Base-by-base conservation (phyloP, 1,284 basidiomycete genomes). In the Anthracocystis panici-leucophaei region DNA sequence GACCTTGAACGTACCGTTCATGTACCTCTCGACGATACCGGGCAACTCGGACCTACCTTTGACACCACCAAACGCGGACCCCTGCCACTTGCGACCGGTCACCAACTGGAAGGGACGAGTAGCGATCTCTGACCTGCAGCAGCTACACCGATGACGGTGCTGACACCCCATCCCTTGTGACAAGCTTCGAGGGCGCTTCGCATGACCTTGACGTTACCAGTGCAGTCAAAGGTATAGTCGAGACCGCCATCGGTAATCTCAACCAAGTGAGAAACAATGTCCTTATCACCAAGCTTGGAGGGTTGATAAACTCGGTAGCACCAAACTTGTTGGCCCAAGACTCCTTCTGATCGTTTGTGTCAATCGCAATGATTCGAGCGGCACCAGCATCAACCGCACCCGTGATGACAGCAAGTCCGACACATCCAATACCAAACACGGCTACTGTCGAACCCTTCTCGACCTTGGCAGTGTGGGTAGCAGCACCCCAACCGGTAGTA, bases 31-130 rank as follows among this genome's bases (percentile, higher is more conserved):
- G 6, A 82, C 78, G 29, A 84, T 50, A 25, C 81, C 83, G 6
- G 82, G 81, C 58, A 80, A 66, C 87, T 98, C 95, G 41, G 95
- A 94, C 65, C 96, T 91, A 46, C 96, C 97, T 88, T 98, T 99
- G 77, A 99, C 95, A 72, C 97, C 97, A 76, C 97, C 97, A 81
- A 99, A 99, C 0, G 97, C 97, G 46, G 90, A 89, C 49, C 97
- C 97, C 83, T 95, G 92, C 96, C 97, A 98, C 62, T 91, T 92
- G 94, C 97, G 91, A 64, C 97, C 97, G 57, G 97, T 99, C 31
- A 94, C 89, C 49, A 90, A 87, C 84, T 90, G 89, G 85, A 85
- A 85, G 89, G 96, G 96, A 72, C 97, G 89, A 52, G 97, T 99
- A 11, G 93, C 90, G 82, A 99, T 98, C 87, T 99, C 96, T 97